Percentiles rank a stretch among this genome's conserved stretches.
Evolutionary conservation across 1,284 basidiomycete genomes (phyloP).

Genomic region (Pyrrhoderma lamaoense): DNA sequence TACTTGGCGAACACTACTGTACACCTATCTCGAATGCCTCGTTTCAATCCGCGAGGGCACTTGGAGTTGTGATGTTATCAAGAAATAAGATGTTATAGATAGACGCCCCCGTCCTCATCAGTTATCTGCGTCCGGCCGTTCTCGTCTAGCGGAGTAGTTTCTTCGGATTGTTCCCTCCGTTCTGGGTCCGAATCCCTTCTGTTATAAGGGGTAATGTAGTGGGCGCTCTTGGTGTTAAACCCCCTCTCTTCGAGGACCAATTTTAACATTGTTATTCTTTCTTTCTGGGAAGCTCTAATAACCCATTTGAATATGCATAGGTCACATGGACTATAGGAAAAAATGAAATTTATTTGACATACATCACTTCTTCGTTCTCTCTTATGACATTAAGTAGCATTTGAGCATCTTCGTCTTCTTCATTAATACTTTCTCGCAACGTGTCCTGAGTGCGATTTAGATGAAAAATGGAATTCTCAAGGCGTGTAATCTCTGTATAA

Average conservation of each 20-base stretch:
- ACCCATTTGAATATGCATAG: neutral
- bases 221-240: slow-evolving; percentile 6
- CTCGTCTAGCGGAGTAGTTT: neutral
- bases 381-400: slow-evolving; percentile 4
- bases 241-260: slow-evolving; percentile 13
- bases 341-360: neutral
- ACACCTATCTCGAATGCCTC: too few relatives aligned
- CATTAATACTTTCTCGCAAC: slow-evolving; percentile 6
- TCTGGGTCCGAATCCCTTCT: too few relatives aligned
- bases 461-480: slow-evolving; percentile 13
- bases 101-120: slow-evolving; percentile 4
- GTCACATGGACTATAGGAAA: neutral
- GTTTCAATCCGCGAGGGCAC: too few relatives aligned
- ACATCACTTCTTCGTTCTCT: slow-evolving; percentile 18
- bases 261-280: slow-evolving; percentile 16
- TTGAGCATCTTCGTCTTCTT: slow-evolving; percentile 7
- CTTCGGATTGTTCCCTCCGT: too few relatives aligned
- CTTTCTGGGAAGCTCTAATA: slow-evolving; percentile 15
- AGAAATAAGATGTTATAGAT: slow-evolving; percentile 7
- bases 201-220: slow-evolving; percentile 1
- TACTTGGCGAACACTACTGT: too few relatives aligned
- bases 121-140: neutral
- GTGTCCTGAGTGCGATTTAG: slow-evolving; percentile 10
- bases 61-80: too few relatives aligned
- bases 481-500: slow-evolving; percentile 10